These are phyloP conservation scores for Zoysia matrella DNA, from an alignment of 202 grass and related monocot species.

Conservation along the genomic window DNA sequence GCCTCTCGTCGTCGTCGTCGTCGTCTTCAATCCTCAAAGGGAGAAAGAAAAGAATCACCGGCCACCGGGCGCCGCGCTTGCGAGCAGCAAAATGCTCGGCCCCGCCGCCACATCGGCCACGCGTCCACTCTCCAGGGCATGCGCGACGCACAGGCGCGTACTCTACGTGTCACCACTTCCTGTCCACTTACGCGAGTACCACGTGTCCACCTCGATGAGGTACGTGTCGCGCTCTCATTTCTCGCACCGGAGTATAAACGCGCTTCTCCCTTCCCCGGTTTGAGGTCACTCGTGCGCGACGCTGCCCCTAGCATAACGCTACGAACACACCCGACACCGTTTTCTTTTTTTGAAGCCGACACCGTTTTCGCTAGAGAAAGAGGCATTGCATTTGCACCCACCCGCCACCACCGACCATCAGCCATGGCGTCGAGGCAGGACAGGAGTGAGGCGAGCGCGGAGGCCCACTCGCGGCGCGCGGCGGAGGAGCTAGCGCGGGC, in stretches of 20 bases:
- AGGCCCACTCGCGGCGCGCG: conserved; percentile 47
- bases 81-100: too few relatives aligned
- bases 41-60: too few relatives aligned
- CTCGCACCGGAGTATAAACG: conserved; percentile 9
- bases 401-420: not conserved
- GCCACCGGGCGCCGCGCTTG: too few relatives aligned
- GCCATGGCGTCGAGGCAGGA: conserved; percentile 53
- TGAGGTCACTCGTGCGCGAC: not conserved
- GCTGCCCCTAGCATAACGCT: too few relatives aligned
- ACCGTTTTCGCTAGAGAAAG: not conserved
- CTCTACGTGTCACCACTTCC: conserved; percentile 27
- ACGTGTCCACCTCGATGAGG: not conserved
- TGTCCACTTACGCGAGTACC: not conserved
- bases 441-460: conserved; percentile 42
- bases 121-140: conserved; percentile 3
- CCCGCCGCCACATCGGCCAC: conserved; percentile 17
- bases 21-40: too few relatives aligned
- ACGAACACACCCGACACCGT: not conserved
- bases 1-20: too few relatives aligned
- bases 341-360: not conserved
- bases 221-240: conserved; percentile 41
- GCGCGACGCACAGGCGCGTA: not conserved
- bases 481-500: conserved; percentile 69
- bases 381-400: not conserved
- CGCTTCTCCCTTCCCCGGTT: not conserved